Evolutionary conservation across 2,329 filamentous ascomycete species (phyloP).

Genomic region (Fusarium paranaense): DNA sequence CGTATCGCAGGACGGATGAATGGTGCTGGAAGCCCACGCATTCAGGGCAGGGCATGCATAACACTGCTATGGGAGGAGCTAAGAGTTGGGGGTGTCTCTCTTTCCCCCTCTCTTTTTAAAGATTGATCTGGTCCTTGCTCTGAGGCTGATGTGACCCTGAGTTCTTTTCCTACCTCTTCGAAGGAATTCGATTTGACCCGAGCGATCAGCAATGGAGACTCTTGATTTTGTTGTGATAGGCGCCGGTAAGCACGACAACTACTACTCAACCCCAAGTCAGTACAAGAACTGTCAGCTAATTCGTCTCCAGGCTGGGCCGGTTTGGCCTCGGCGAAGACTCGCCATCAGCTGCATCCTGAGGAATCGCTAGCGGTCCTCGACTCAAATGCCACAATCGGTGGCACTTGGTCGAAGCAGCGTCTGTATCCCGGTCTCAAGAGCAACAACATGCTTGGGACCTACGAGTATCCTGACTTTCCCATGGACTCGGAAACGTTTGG

Average conservation of each 20-base stretch:
- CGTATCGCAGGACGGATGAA: neutral
- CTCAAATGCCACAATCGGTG: conserved; percentile 67
- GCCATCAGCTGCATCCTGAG: conserved; percentile 68
- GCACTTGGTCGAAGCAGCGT: conserved; percentile 76
- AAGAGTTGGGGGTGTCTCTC: neutral
- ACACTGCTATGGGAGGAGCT: neutral
- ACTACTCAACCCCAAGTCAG: no score
- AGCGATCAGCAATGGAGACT: conserved; percentile 52
- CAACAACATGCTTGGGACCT: conserved; percentile 80
- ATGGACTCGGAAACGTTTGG: conserved; percentile 69
- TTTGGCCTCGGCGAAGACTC: conserved; percentile 71
- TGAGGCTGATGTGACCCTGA: neutral
- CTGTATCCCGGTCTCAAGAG: conserved; percentile 77
- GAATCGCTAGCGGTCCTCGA: conserved; percentile 70
- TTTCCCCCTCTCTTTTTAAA: conserved; percentile 14
- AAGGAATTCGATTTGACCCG: neutral
- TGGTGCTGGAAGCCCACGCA: neutral
- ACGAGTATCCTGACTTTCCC: conserved; percentile 80
- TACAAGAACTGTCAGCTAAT: conserved; percentile 1
- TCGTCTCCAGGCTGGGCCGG: conserved; percentile 57
- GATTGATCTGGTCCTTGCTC: conserved; percentile 1
- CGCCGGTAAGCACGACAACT: conserved; percentile 59
- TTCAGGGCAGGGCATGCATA: neutral
- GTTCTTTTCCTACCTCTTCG: neutral
- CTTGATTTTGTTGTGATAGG: conserved; percentile 63